Percentiles rank a stretch among this genome's conserved stretches.
phyloP scores from a whole-genome alignment of 768 basidiomycete species.

The Gyrodon lividus region DNA sequence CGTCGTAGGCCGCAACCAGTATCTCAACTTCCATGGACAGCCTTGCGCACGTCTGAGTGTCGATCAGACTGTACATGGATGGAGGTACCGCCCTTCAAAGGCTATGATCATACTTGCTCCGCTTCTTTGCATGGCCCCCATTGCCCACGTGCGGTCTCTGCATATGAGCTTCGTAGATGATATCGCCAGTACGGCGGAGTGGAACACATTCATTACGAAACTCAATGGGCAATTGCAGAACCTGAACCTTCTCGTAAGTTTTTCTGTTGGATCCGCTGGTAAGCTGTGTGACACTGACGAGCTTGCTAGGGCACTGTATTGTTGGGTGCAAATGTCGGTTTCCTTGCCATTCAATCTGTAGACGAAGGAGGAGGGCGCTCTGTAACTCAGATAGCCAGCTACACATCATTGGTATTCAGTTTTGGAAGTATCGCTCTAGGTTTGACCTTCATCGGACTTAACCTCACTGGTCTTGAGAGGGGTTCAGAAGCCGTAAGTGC shows the following conservation, averaged over 20 bases:
- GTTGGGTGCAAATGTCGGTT: conserved; percentile 52
- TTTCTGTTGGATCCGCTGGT: neutral
- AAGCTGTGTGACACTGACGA: neutral
- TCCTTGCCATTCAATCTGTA: conserved; percentile 50
- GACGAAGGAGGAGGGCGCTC: conserved; percentile 24
- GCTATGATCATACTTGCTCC: conserved; percentile 39
- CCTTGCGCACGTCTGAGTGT: conserved; percentile 44
- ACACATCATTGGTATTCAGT: conserved; percentile 38
- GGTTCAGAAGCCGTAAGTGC: conserved; percentile 15
- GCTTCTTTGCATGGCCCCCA: conserved; percentile 47
- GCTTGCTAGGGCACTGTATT: conserved; percentile 45
- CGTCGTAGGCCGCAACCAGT: conserved; percentile 32
- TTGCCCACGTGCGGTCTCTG: conserved; percentile 42
- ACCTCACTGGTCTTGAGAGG: conserved; percentile 27
- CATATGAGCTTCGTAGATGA: conserved; percentile 47
- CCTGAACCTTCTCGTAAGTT: conserved; percentile 47
- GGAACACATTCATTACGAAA: conserved; percentile 41
- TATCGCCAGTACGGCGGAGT: conserved; percentile 38
- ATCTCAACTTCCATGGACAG: conserved; percentile 50
- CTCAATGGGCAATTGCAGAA: conserved; percentile 49
- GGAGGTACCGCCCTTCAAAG: conserved; percentile 24
- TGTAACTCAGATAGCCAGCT: conserved; percentile 39
- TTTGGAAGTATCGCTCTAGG: conserved; percentile 38
- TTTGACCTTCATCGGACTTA: conserved; percentile 38
- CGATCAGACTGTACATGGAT: conserved; percentile 39